These are phyloP conservation scores for Nothophytophthora sp. DNA, from an alignment of 352 stramenopile genomes.

Conservation along the genomic window DNA sequence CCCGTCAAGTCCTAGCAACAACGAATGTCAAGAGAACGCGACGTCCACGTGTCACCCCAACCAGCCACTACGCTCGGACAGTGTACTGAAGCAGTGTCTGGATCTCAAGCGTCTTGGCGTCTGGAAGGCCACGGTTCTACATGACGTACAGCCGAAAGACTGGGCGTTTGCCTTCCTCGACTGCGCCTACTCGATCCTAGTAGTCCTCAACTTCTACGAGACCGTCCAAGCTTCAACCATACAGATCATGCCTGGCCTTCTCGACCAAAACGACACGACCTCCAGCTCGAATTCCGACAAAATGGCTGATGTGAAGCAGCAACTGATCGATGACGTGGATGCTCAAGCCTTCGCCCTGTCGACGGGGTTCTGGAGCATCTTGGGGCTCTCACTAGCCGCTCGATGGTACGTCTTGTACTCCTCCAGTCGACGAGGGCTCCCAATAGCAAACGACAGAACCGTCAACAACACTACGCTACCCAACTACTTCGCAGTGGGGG, in stretches of 20 bases:
- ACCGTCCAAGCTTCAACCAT: constrained; percentile 4
- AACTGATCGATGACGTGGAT: constrained; percentile 11
- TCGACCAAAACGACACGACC: neutral
- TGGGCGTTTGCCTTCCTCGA: constrained; percentile 16
- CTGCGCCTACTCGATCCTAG: constrained; percentile 13
- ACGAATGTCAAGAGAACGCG: too few species aligned
- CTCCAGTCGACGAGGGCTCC: constrained; percentile 5
- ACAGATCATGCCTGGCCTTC: constrained; percentile 5
- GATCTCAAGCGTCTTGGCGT: constrained; percentile 5
- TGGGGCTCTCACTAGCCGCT: constrained; percentile 14
- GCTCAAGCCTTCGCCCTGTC: constrained; percentile 6
- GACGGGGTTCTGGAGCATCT: constrained; percentile 12
- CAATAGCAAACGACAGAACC: too few species aligned
- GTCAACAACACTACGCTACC: neutral
- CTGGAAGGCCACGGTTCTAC: constrained; percentile 2
- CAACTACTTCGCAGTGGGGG: constrained; percentile 13
- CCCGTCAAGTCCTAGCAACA: too few species aligned
- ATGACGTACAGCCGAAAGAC: constrained; percentile 1
- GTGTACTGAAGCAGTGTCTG: constrained; percentile 6
- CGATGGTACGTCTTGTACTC: constrained; percentile 20
- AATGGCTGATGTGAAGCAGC: neutral
- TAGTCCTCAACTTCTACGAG: constrained; percentile 31
- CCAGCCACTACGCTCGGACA: too few species aligned
- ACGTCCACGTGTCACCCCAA: too few species aligned
- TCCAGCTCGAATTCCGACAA: neutral